Evolutionary conservation across 2,329 filamentous ascomycete species (phyloP).

Genomic region (Aspergillus brunneoviolaceus): DNA sequence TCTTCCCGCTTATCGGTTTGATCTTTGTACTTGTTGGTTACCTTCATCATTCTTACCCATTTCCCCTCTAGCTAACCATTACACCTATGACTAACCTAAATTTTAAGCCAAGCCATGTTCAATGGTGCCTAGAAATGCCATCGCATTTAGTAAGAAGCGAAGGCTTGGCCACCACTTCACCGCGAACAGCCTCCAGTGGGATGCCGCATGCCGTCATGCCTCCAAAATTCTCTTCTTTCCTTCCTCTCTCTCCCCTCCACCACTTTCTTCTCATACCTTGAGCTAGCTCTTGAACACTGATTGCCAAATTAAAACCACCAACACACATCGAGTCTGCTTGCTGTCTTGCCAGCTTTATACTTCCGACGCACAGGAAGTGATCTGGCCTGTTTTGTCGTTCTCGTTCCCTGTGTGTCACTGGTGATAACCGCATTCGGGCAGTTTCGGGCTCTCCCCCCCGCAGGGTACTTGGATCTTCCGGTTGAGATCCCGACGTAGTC

Average conservation of each 20-base stretch:
- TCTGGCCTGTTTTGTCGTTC: slow-evolving; percentile 2
- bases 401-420: slow-evolving; percentile 6
- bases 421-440: slow-evolving; percentile 21
- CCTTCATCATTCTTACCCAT: too few relatives aligned
- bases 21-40: too few relatives aligned
- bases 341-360: background rate
- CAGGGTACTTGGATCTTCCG: slow-evolving; percentile 11
- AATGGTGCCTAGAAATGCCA: background rate
- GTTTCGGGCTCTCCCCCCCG: slow-evolving; percentile 21
- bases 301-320: background rate
- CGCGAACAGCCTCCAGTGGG: background rate
- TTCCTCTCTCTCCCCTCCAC: background rate
- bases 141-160: background rate
- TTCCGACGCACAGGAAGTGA: background rate
- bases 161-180: slow-evolving; percentile 1
- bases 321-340: background rate
- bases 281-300: background rate
- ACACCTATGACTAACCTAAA: too few relatives aligned
- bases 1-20: background rate
- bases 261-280: background rate
- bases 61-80: too few relatives aligned
- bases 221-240: background rate
- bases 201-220: slow-evolving; percentile 11
- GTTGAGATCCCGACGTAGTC: slow-evolving; percentile 3
- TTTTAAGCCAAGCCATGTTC: background rate